phyloP scores from a whole-genome alignment of 139 green algal genomes.

The Protoeuglena noctilucae region DNA sequence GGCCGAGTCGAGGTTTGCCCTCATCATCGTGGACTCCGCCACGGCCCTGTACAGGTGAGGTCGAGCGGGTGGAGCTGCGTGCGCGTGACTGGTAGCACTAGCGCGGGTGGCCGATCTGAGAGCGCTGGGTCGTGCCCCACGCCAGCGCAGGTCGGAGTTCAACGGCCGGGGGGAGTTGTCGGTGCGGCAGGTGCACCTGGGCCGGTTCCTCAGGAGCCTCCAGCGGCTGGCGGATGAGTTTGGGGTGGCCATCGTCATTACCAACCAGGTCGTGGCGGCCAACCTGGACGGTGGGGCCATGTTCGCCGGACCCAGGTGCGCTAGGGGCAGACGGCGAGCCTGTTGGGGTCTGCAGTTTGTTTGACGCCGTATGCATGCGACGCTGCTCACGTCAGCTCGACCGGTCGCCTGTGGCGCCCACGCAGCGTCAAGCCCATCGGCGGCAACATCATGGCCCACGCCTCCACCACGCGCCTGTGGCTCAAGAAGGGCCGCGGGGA shows the following conservation, averaged over 20 bases:
- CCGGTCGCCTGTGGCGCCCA: no score
- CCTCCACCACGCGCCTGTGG: conserved; percentile 84
- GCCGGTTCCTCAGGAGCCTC: conserved; percentile 73
- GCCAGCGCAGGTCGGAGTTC: conserved; percentile 68
- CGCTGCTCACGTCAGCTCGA: no score
- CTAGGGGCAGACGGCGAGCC: no score
- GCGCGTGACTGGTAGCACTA: not conserved
- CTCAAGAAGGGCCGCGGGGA: conserved; percentile 84
- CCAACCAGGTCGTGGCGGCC: conserved; percentile 90
- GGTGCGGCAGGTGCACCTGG: conserved; percentile 65
- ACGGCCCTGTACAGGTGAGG: conserved; percentile 69
- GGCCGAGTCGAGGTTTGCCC: conserved; percentile 72
- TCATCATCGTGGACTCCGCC: conserved; percentile 90
- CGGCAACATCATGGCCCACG: conserved; percentile 99
- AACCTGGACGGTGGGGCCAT: conserved; percentile 68
- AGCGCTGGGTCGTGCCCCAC: no score
- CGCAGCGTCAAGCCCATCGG: conserved; percentile 98
- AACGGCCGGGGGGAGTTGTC: conserved; percentile 76
- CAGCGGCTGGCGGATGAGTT: conserved; percentile 88
- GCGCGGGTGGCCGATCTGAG: no score
- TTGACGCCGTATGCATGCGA: no score
- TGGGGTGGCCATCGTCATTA: conserved; percentile 85
- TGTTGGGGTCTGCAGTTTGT: no score
- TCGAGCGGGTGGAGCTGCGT: conserved; percentile 1
- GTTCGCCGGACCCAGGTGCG: conserved; percentile 70